phyloP scores from a whole-genome alignment of 495 filamentous ascomycete species.

The Mytilinidion resinicola region DNA sequence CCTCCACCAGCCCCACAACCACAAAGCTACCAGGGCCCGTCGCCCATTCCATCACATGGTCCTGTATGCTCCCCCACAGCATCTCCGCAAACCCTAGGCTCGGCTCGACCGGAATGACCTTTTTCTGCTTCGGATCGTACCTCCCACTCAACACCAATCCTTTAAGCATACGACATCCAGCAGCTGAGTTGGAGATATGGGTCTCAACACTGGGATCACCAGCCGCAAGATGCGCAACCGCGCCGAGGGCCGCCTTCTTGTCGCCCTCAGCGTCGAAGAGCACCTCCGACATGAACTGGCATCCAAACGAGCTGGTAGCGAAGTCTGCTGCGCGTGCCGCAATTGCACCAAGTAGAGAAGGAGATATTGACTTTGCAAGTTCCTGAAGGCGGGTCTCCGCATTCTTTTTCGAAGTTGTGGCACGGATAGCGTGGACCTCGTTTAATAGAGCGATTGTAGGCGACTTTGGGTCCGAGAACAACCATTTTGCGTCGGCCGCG shows the following conservation, averaged over 20 bases:
- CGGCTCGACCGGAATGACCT: constrained; percentile 61
- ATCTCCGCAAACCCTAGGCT: constrained; percentile 71
- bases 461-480: constrained; percentile 49
- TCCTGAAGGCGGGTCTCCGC: constrained; percentile 67
- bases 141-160: constrained; percentile 78
- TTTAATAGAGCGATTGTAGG: constrained; percentile 37
- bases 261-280: constrained; percentile 69
- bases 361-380: constrained; percentile 61
- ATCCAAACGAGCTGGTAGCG: constrained; percentile 69
- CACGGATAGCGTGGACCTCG: constrained; percentile 50
- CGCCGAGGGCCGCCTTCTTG: constrained; percentile 60
- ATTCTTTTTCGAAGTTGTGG: constrained; percentile 73
- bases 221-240: constrained; percentile 62
- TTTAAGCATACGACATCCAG: constrained; percentile 82
- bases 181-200: constrained; percentile 54
- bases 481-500: constrained; percentile 60
- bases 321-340: constrained; percentile 58
- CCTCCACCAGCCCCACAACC: constrained; percentile 71
- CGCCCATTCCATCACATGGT: constrained; percentile 77
- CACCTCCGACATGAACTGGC: constrained; percentile 77
- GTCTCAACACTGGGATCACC: constrained; percentile 51
- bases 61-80: constrained; percentile 69
- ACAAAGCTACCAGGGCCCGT: constrained; percentile 76
- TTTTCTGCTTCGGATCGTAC: constrained; percentile 65
- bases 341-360: constrained; percentile 64